phyloP scores from a whole-genome alignment of 2,329 filamentous ascomycete genomes.

The Xylariaceae sp. region DNA sequence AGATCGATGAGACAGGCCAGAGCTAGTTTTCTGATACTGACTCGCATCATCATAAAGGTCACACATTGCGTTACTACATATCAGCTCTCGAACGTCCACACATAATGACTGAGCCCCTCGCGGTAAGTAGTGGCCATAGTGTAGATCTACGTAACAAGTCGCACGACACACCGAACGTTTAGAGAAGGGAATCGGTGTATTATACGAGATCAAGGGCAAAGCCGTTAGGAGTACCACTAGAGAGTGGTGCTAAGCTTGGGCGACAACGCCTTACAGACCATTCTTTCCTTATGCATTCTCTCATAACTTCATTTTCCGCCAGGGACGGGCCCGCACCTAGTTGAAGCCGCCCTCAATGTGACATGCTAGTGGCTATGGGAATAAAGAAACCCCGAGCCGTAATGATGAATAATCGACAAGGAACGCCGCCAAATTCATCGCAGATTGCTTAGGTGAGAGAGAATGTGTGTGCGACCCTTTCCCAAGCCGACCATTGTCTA shows the following conservation, averaged over 20 bases:
- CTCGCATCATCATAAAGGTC: no score
- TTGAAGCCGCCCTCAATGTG: slow-evolving; percentile 23
- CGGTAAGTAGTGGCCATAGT: no score
- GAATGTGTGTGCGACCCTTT: slow-evolving; percentile 29
- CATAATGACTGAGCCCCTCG: no score
- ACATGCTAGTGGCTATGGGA: slow-evolving; percentile 27
- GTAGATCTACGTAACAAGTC: no score
- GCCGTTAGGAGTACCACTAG: slow-evolving; percentile 8
- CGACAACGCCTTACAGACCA: slow-evolving; percentile 17
- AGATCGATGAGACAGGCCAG: no score
- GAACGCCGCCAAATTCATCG: slow-evolving; percentile 37
- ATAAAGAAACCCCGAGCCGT: slow-evolving; percentile 30
- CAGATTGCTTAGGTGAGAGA: slow-evolving; percentile 36
- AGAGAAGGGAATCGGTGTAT: slow-evolving; percentile 25
- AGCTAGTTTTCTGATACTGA: no score
- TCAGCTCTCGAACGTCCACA: no score
- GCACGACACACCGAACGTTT: background rate
- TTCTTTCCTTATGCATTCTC: slow-evolving; percentile 30
- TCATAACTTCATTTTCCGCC: slow-evolving; percentile 34
- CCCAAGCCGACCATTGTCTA: slow-evolving; percentile 32
- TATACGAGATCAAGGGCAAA: slow-evolving; percentile 23
- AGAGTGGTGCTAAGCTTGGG: background rate
- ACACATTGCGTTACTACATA: no score
- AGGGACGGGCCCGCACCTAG: slow-evolving; percentile 30
- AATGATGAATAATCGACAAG: slow-evolving; percentile 36